Evolutionary conservation across 192 early-diverging fungal species (phyloP).

Genomic region (Umbelopsis vinacea): DNA sequence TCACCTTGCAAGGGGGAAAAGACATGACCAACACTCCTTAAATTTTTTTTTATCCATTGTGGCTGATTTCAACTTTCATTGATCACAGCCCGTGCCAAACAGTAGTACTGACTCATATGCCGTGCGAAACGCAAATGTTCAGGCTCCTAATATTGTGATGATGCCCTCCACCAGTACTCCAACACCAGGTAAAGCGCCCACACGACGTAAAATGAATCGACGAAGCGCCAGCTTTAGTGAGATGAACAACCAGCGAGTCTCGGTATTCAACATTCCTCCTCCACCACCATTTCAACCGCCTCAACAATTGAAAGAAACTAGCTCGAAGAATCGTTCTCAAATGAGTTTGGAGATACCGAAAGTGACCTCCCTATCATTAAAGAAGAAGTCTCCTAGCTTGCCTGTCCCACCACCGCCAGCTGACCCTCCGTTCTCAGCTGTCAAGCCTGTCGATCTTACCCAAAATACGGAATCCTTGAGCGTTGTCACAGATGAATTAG

Average conservation of each 20-base stretch:
- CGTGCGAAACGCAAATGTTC: neutral
- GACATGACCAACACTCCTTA: neutral
- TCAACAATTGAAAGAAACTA: constrained; percentile 8
- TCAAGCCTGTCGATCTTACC: constrained; percentile 12
- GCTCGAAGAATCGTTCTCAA: neutral
- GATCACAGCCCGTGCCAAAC: neutral
- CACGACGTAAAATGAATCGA: neutral
- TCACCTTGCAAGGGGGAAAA: too few relatives aligned
- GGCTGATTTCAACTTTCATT: neutral
- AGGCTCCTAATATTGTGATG: neutral
- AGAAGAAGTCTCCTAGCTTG: neutral
- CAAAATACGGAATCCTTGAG: neutral
- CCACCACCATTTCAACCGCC: constrained; percentile 14
- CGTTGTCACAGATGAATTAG: neutral
- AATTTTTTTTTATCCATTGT: neutral
- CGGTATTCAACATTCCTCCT: constrained; percentile 15
- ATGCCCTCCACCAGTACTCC: neutral
- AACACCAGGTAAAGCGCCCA: neutral
- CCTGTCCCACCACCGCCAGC: neutral
- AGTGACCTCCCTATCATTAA: neutral
- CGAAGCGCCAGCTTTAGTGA: constrained; percentile 5
- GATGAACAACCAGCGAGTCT: neutral
- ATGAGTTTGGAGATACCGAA: neutral
- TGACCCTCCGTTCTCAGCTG: neutral
- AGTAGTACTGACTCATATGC: neutral